phyloP scores from a whole-genome alignment of 768 basidiomycete species.

The Mrakia gelida region DNA sequence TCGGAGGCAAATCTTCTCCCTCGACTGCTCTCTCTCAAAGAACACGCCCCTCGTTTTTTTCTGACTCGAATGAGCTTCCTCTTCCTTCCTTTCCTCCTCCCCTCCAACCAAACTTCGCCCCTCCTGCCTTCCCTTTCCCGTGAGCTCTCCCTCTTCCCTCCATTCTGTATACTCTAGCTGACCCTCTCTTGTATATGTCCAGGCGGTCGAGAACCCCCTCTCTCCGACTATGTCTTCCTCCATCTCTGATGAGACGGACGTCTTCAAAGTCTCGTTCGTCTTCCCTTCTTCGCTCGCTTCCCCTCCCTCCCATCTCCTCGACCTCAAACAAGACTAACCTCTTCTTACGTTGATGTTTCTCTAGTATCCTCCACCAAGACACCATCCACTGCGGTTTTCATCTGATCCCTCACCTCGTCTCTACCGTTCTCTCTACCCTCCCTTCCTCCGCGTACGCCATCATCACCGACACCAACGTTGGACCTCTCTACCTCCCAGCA shows the following conservation, averaged over 20 bases:
- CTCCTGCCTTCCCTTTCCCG: background rate
- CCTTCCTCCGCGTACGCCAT: conserved; percentile 83
- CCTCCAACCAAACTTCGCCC: background rate
- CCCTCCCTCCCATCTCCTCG: too few relatives aligned
- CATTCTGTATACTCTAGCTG: background rate
- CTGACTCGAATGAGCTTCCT: background rate
- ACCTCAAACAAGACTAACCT: background rate
- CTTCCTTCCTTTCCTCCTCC: background rate
- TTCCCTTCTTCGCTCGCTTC: background rate
- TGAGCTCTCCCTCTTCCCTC: background rate
- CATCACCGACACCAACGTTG: conserved; percentile 87
- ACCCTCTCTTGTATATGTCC: background rate
- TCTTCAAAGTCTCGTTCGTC: conserved; percentile 31
- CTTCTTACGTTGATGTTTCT: background rate
- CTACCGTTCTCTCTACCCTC: conserved; percentile 64
- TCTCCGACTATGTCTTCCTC: conserved; percentile 14
- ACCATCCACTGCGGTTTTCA: conserved; percentile 93
- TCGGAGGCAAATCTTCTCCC: background rate
- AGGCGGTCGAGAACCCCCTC: conserved; percentile 3
- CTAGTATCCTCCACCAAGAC: conserved; percentile 69
- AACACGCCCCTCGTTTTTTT: background rate
- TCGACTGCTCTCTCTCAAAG: background rate
- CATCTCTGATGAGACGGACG: conserved; percentile 20
- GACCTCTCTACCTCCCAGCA: conserved; percentile 64
- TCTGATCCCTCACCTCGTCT: conserved; percentile 65